Base-by-base conservation (phyloP, 495 filamentous ascomycete genomes). In the Thermothielavioides terrestris region DNA sequence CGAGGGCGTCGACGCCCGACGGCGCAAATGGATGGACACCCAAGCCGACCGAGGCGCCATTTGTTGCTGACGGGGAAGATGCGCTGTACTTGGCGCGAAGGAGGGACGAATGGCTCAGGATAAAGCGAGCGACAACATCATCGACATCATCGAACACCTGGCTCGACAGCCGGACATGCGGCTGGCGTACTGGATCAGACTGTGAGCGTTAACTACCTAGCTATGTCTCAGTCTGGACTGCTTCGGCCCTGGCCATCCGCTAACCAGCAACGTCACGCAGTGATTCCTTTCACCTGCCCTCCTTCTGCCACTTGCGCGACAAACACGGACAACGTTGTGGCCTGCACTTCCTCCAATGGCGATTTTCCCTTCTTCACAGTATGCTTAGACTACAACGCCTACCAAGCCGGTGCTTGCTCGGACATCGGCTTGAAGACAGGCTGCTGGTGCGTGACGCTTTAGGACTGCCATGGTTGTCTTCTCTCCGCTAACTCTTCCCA, bases 141-240 rank as follows among this genome's bases (percentile, higher is more conserved):
- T 17, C n/a, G n/a, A n/a, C n/a, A n/a, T n/a, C n/a, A n/a, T n/a
- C 5, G 17, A 57, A 51, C 23, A 53, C 59, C 2, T 72, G 63
- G 62, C 31, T 52, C 1, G 65, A 70, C 40, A 23, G 25, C 0
- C 31, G 56, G 37, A 72, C 69, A 1, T 72, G 69, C 46, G 68
- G 67, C 7, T 72, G 57, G 54, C 52, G 51, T n/a, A 36, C 59
- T 0, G 58, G 60, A 15, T 6, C 39, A 9, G 53, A 55, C 1
- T 68, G 66, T 69, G 58, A 66, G 65, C 65, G 4, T 22, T 35
- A n/a, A n/a, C n/a, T n/a, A n/a, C n/a, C n/a, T n/a, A n/a, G n/a
- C n/a, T n/a, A n/a, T n/a, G n/a, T n/a, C n/a, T n/a, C n/a, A 10
- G 18, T 43, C 38, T 6, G 22, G n/a, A 9, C 14, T 22, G 10